phyloP scores from a whole-genome alignment of 768 basidiomycete genomes.

The Termitomyces sp. region DNA sequence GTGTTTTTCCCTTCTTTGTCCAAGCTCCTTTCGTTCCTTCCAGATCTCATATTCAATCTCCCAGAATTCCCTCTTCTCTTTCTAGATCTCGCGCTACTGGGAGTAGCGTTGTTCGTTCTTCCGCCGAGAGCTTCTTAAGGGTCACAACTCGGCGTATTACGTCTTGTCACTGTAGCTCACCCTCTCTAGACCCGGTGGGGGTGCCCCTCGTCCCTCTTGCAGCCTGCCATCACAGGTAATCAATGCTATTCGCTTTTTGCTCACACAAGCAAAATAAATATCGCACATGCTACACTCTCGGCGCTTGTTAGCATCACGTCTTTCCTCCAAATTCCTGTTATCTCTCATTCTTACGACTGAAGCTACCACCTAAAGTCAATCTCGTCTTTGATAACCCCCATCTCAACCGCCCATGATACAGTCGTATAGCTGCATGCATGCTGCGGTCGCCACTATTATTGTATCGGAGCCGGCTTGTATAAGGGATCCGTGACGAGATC shows the following conservation, averaged over 20 bases:
- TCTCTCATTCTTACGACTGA: not conserved
- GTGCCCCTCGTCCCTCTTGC: constrained; percentile 8
- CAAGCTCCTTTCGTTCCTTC: not conserved
- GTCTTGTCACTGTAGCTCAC: constrained; percentile 3
- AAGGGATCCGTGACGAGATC: not conserved
- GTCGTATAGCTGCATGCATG: not conserved
- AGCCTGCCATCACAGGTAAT: not conserved
- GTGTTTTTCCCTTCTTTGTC: not conserved
- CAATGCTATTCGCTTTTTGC: not conserved
- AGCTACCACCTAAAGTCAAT: not conserved
- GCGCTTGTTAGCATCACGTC: not conserved
- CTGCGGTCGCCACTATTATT: not conserved
- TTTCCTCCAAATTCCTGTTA: not conserved
- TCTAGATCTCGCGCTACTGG: constrained; percentile 6
- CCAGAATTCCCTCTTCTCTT: not conserved
- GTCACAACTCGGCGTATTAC: constrained; percentile 7
- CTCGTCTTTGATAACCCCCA: not conserved
- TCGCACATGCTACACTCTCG: not conserved
- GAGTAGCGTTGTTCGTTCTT: not conserved
- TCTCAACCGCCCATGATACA: not conserved
- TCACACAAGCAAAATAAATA: not conserved
- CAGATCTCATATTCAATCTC: constrained; percentile 6
- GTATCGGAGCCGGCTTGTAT: not conserved
- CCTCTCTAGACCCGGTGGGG: constrained; percentile 2
- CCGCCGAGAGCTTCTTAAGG: constrained; percentile 1